phyloP scores from a whole-genome alignment of 768 basidiomycete genomes.

The Boletus edulis region DNA sequence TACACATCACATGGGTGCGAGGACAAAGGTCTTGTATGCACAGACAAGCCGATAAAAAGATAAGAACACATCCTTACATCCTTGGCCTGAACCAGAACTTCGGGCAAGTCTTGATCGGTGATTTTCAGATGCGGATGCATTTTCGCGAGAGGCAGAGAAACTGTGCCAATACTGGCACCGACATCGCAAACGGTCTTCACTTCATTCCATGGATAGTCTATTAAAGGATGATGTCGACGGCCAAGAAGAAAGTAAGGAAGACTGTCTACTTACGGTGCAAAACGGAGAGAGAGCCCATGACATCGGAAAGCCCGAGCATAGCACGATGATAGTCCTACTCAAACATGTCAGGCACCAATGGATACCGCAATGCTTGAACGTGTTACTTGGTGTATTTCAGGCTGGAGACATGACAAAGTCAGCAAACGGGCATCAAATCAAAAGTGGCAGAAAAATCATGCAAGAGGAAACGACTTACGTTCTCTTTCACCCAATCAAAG shows the following conservation, averaged over 20 bases:
- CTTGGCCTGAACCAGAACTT: constrained; percentile 22
- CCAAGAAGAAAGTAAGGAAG: not conserved
- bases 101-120: constrained; percentile 28
- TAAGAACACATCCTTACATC: constrained; percentile 8
- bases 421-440: not conserved
- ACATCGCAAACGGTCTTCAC: constrained; percentile 28
- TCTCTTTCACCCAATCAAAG: constrained; percentile 24
- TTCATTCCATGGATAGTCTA: constrained; percentile 28
- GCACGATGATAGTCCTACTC: constrained; percentile 22
- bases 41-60: too few species aligned
- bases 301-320: constrained; percentile 20
- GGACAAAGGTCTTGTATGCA: too few species aligned
- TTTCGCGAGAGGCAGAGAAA: constrained; percentile 28
- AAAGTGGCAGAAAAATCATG: not conserved
- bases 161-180: constrained; percentile 27
- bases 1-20: not conserved
- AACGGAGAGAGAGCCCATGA: constrained; percentile 25
- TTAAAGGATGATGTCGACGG: not conserved
- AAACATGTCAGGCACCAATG: not conserved
- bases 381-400: constrained; percentile 14
- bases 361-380: not conserved
- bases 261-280: constrained; percentile 17
- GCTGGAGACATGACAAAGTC: constrained; percentile 1
- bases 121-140: constrained; percentile 28
- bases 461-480: constrained; percentile 11